Base-by-base conservation (phyloP, 805 yeast genomes). In the Lipomyces orientalis region DNA sequence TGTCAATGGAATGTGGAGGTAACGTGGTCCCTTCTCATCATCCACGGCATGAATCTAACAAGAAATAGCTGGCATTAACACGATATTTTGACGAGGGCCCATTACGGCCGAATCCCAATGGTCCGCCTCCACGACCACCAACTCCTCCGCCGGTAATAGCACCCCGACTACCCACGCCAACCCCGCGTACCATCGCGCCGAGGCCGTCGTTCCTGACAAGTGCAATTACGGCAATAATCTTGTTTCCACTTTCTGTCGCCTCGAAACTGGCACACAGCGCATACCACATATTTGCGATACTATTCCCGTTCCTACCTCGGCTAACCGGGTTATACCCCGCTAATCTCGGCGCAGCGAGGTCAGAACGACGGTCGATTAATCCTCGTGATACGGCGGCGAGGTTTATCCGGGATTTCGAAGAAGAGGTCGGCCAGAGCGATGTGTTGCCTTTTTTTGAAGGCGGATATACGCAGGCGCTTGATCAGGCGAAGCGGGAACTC, bases 391-490 rank as follows among this genome's bases (percentile, higher is more conserved):
- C 83, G 54, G 90, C 87, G 0, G 80, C 83, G 62, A 79, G 82
- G 66, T 87, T 88, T 72, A 80, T 83, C 35, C 76, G 83, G 29
- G 82, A 81, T 29, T 82, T 88, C 61, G 88, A 87, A 73, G 88
- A 86, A 70, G 78, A 67, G 72, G 79, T 72, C 51, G 79, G 76
- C 64, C 37, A 37, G 25, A 43, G 51, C 43, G 60, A 34, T n/a
- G 60, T 59, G 25, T 60, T 71, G 22, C 70, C 70, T 16, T 88
- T 90, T 72, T 83, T 85, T 65, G 87, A 86, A 73, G 93, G 93
- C 16, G 89, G 96, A 46, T 94, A 93, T 78, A 87, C 93, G 1
- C 88, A 89, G 65, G 93, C 97, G 1, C 79, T 93, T 63, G 87
- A 85, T 73, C 81, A 83, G 73, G 90, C 95, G 46, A 89, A 90